Base-by-base conservation (phyloP, 345 rosid genomes). In the Mallotus nudiflorus region DNA sequence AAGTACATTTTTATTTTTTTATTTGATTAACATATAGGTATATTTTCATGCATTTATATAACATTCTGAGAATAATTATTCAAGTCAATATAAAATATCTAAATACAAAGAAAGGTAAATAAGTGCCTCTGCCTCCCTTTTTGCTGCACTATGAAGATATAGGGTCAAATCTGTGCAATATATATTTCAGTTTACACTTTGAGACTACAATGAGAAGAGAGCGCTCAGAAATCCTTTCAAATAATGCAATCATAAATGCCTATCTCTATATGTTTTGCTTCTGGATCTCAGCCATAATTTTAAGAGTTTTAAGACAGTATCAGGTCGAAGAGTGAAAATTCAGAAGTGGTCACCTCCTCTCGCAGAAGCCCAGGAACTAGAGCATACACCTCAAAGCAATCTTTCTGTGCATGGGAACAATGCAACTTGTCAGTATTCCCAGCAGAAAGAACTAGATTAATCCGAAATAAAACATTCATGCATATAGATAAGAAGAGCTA, bases 341-440 rank as follows among this genome's bases (percentile, higher is more conserved):
- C 33, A 66, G 33, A 53, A 75, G 59, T 18, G 40, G 78, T 72
- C 69, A 92, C 96, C 86, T 92, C 97, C 70, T 92, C 86, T 48
- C 90, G 88, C 69, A 90, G 81, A 69, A 92, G 96, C 69, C 96
- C 97, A 45, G 97, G 97, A 73, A 92, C 88, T 75, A 92, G 78
- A 53, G 94, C 97, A 90, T 83, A 88, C 54, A 90, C 66, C 84
- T 92, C 97, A 54, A 80, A 90, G 85, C 85, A 82, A 79, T 90
- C 90, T 73, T 82, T 82, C 96, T 92, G 94, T 39, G 31, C 22
- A 78, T 31, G 67, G 39, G 55, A 51, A 71, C 49, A 71, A 45
- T 14, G 66, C 67, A 66, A 45, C 40, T 65, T 70, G 75, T 82
- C 59, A 83, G 71, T 49, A 53, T 55, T 50, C 58, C 60, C 31